A percentile compares a stretch with the other conserved stretches of the same genome.
phyloP scores from a whole-genome alignment of 768 basidiomycete species.

The Kwoniella sp. region DNA sequence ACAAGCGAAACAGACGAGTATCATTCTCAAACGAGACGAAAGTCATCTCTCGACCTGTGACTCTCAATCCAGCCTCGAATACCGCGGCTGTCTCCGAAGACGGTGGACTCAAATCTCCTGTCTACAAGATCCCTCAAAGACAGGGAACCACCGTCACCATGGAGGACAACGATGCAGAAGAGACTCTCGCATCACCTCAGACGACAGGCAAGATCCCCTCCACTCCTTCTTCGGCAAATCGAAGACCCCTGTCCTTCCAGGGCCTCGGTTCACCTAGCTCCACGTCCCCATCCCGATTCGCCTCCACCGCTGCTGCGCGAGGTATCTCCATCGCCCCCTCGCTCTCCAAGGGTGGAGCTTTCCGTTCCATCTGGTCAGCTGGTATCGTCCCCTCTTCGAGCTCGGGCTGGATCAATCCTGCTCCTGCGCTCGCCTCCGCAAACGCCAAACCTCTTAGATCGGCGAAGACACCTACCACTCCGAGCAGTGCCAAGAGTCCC shows the following conservation, averaged over 20 bases:
- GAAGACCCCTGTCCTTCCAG: slow-evolving; percentile 17
- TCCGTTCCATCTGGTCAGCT: slow-evolving; percentile 41
- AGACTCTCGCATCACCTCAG: background rate
- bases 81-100: background rate
- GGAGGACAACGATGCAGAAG: slow-evolving; percentile 6
- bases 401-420: slow-evolving; percentile 44
- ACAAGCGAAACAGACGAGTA: slow-evolving; percentile 16
- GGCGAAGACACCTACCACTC: background rate
- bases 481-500: slow-evolving; percentile 16
- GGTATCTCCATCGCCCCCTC: slow-evolving; percentile 31
- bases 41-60: slow-evolving; percentile 6
- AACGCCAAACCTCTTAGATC: background rate
- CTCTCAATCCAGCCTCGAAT: background rate
- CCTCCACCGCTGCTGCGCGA: slow-evolving; percentile 22
- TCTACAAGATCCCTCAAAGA: slow-evolving; percentile 24
- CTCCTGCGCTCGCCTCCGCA: background rate
- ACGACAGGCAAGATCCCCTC: background rate
- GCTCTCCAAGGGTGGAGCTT: slow-evolving; percentile 18
- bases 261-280: slow-evolving; percentile 4
- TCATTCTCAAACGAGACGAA: slow-evolving; percentile 9
- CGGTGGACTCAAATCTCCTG: slow-evolving; percentile 10
- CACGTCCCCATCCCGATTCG: slow-evolving; percentile 20
- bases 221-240: background rate
- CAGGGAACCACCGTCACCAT: background rate
- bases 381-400: slow-evolving; percentile 14